Percentiles rank a stretch among this genome's conserved stretches.
Conservation (phyloP, 805 yeast genomes). For the Hanseniaspora mollemarum region DNA sequence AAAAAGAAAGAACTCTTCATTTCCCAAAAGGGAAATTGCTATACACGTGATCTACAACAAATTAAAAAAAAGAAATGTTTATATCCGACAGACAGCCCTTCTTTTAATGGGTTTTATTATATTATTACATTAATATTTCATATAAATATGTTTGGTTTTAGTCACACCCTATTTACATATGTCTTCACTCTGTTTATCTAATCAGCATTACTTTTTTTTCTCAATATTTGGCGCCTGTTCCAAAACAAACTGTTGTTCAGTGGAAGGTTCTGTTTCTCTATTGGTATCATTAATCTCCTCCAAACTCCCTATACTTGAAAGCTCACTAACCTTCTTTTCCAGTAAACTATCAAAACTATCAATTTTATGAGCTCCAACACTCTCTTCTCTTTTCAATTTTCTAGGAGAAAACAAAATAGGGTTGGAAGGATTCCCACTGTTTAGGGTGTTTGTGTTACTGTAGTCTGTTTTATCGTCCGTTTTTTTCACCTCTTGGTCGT, state of each 20-base stretch:
- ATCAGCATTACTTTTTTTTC: too few species aligned
- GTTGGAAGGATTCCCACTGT: not conserved
- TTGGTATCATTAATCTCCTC: constrained; percentile 1
- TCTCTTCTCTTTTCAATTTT: constrained; percentile 10
- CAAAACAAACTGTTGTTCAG: not conserved
- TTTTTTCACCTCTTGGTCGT: too few species aligned
- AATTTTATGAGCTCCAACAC: not conserved
- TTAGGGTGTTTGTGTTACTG: not conserved
- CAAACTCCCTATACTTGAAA: constrained; percentile 1
- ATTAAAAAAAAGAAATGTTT: not conserved
- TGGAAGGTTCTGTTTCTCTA: not conserved
- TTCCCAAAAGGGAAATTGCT: not conserved
- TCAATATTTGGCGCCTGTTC: constrained; percentile 3
- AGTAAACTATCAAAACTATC: not conserved
- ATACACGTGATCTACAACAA: not conserved
- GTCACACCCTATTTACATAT: not conserved
- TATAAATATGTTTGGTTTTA: not conserved
- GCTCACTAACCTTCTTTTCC: not conserved
- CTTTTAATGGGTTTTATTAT: too few species aligned
- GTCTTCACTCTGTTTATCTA: too few species aligned
- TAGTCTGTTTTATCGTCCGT: not conserved
- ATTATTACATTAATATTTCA: not conserved
- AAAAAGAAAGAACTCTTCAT: not conserved
- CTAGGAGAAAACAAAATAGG: constrained; percentile 14
- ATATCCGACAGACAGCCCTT: not conserved